phyloP scores from a whole-genome alignment of 768 basidiomycete genomes.

The Solioccasus polychromus region DNA sequence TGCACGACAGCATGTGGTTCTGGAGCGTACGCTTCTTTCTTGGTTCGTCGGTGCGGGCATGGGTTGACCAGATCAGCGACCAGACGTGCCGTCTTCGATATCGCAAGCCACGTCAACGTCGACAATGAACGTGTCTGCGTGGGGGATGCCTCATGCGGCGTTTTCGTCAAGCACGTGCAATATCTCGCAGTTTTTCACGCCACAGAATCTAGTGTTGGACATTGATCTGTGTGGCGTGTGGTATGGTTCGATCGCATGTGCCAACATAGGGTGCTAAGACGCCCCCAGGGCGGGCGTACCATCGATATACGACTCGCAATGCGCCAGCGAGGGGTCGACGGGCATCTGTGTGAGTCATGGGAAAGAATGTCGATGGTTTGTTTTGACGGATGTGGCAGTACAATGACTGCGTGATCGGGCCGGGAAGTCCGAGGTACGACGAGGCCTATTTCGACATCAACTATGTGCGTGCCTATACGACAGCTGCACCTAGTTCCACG shows the following conservation, averaged over 20 bases:
- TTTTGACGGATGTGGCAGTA: too few species aligned
- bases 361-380: too few species aligned
- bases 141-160: conserved; percentile 45
- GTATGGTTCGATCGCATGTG: conserved; percentile 27
- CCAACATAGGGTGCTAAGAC: background rate
- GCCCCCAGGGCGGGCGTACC: conserved; percentile 48
- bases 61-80: conserved; percentile 30
- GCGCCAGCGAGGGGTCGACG: conserved; percentile 36
- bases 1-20: conserved; percentile 42
- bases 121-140: conserved; percentile 37
- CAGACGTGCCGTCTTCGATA: conserved; percentile 36
- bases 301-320: conserved; percentile 40
- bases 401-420: conserved; percentile 52
- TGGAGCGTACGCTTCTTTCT: conserved; percentile 39
- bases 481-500: conserved; percentile 15
- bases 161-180: conserved; percentile 43
- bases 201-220: conserved; percentile 52
- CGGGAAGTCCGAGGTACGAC: conserved; percentile 54
- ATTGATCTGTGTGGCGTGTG: conserved; percentile 54
- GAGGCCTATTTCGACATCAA: conserved; percentile 66
- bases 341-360: conserved; percentile 45
- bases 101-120: conserved; percentile 29
- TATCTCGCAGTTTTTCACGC: conserved; percentile 42
- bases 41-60: background rate
- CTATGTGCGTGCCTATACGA: conserved; percentile 60